Evolutionary conservation across 2,329 filamentous ascomycete species (phyloP), one percentile per base, ranked within the genome.

Genomic region (Xylariaceae sp.): DNA sequence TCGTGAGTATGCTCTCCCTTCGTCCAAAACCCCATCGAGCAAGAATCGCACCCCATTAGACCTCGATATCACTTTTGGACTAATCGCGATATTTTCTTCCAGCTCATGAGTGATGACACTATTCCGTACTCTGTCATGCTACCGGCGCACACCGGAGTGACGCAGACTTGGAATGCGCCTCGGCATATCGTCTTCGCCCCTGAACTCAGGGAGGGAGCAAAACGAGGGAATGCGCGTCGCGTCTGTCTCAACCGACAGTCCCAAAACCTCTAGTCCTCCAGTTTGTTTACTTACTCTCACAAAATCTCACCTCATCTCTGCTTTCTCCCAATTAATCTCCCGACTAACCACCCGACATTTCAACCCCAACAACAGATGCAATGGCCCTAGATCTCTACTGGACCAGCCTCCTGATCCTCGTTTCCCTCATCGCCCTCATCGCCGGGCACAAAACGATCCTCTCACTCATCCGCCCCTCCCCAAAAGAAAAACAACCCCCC

Each of bases 351-450:
- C 17, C 1, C 2, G 2, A 18, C 44, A 9, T 8, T 15, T 34
- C 18, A 51, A 9, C 8, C 8, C 4, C 37, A 8, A 8, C 37
- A 53, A 56, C 0, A 67, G 23, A 30, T 30, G 23, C 23, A 5
- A 30, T 68, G 68, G 57, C 39, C 13, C 52, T 68, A 11, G 60
- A 63, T 51, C 67, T 71, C 47, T 71, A 70, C 54, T 69, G 68
- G 67, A 61, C 45, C 44, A 58, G 62, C 30, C 62, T 70, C 4
- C 44, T 67, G 3, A 58, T 67, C 54, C 63, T 69, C n/a, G 44
- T 60, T 41, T 64, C 63, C 3, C 11, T 66, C 37, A 65, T 68
- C 23, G 59, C 56, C 1, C 53, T 69, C 34, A 55, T 64, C 10
- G 58, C 58, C 11, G 66, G 68, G 4, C 55, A 63, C 49, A 48